Evolutionary conservation across 768 basidiomycete species (phyloP).

Genomic region (Tylopilus sp.): DNA sequence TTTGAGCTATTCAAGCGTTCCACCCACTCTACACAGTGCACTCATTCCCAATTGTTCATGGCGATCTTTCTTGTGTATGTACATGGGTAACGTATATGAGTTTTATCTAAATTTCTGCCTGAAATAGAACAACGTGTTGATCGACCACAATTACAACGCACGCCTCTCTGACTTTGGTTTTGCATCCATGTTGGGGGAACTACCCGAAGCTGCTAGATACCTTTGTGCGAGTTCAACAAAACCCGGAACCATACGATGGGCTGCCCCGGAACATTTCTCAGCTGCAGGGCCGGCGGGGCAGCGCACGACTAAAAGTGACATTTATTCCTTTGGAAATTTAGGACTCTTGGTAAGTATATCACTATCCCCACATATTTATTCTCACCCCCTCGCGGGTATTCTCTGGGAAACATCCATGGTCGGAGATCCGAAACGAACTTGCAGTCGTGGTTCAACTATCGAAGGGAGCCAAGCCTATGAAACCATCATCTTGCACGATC

Average conservation of each 20-base stretch:
- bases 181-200: constrained; percentile 2
- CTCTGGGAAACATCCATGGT: neutral
- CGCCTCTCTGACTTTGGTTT: constrained; percentile 7
- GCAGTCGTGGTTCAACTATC: neutral
- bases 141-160: constrained; percentile 1
- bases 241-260: constrained; percentile 6
- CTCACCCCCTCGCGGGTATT: neutral
- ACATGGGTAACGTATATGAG: neutral
- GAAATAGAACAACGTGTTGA: constrained; percentile 4
- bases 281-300: neutral
- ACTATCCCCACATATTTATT: no score
- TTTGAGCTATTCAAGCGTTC: no score
- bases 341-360: neutral
- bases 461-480: neutral
- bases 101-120: neutral
- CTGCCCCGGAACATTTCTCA: constrained; percentile 6
- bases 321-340: neutral
- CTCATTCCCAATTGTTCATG: constrained; percentile 4
- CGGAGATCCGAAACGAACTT: neutral
- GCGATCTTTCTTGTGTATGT: constrained; percentile 1
- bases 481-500: neutral
- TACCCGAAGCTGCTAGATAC: neutral
- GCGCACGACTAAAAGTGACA: constrained; percentile 2
- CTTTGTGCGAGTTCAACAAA: neutral
- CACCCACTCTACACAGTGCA: neutral